A percentile compares a stretch with the other conserved stretches of the same genome.
These are phyloP conservation scores for Stephanodiscus minutulus DNA, from an alignment of 108 stramenopile species.

Conservation along the genomic window DNA sequence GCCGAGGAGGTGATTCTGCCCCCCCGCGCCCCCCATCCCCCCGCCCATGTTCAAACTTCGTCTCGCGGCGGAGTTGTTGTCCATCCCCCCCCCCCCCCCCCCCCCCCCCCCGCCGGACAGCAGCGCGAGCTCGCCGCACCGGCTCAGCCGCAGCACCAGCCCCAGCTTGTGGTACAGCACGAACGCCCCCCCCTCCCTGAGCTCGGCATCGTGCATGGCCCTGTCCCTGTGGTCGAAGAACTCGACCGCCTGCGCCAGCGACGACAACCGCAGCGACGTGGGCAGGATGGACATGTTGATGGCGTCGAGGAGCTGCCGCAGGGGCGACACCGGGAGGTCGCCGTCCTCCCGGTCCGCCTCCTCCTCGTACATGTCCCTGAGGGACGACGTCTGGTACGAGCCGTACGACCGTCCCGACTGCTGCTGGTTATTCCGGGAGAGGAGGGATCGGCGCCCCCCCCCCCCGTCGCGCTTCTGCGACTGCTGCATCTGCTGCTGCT, in stretches of 20 bases:
- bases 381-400: not conserved
- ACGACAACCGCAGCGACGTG: slow-evolving; percentile 43
- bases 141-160: slow-evolving; percentile 32
- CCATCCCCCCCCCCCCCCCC: slow-evolving; percentile 11
- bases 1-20: slow-evolving; percentile 21
- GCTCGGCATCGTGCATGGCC: slow-evolving; percentile 49
- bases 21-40: not conserved
- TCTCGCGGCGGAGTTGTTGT: too few relatives aligned
- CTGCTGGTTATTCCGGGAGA: too few relatives aligned
- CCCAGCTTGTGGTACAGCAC: slow-evolving; percentile 56
- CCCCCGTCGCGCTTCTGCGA: too few relatives aligned
- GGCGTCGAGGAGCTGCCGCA: slow-evolving; percentile 54
- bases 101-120: not conserved
- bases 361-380: not conserved
- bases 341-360: slow-evolving; percentile 15
- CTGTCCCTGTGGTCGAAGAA: slow-evolving; percentile 62
- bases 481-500: too few relatives aligned
- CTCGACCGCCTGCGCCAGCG: slow-evolving; percentile 45
- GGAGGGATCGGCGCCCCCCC: too few relatives aligned
- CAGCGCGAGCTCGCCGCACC: slow-evolving; percentile 4
- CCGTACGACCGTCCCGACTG: too few relatives aligned
- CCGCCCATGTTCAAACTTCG: not conserved
- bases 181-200: slow-evolving; percentile 54
- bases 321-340: slow-evolving; percentile 34
- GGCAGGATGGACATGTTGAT: slow-evolving; percentile 55